Evolutionary conservation across 805 yeast genomes (phyloP).

Genomic region (Lipomyces starkeyi): DNA sequence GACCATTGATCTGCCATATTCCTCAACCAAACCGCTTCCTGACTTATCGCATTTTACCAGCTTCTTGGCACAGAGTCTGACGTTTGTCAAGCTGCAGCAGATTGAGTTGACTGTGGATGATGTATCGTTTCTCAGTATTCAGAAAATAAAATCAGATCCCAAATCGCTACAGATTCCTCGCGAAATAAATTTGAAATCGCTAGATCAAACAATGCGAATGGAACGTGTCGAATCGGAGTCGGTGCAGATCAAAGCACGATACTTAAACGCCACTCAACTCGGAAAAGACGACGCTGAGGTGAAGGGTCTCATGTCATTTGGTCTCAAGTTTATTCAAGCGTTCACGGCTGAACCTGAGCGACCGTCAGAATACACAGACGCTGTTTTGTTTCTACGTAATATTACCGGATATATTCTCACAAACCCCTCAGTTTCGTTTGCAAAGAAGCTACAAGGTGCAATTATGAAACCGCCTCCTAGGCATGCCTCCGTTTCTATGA

Average conservation of each 20-base stretch:
- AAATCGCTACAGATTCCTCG: slow-evolving; percentile 39
- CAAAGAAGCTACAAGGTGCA: slow-evolving; percentile 46
- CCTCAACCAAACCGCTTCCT: slow-evolving; percentile 43
- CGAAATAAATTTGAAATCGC: slow-evolving; percentile 39
- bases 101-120: slow-evolving; percentile 45
- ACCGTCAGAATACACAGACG: slow-evolving; percentile 45
- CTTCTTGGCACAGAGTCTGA: slow-evolving; percentile 49
- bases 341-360: slow-evolving; percentile 39
- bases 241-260: slow-evolving; percentile 43
- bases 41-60: slow-evolving; percentile 47
- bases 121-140: slow-evolving; percentile 41
- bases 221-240: slow-evolving; percentile 39
- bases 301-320: slow-evolving; percentile 33
- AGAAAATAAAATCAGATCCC: slow-evolving; percentile 41
- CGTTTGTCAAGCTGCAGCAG: slow-evolving; percentile 45
- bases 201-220: slow-evolving; percentile 42
- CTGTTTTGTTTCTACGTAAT: slow-evolving; percentile 42
- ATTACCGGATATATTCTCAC: slow-evolving; percentile 46
- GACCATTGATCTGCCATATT: slow-evolving; percentile 48
- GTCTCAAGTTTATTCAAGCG: slow-evolving; percentile 32
- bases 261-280: slow-evolving; percentile 48
- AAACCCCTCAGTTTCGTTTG: slow-evolving; percentile 43
- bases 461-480: slow-evolving; percentile 52
- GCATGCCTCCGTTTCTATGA: slow-evolving; percentile 45
- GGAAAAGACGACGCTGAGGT: slow-evolving; percentile 37